Percentiles rank a stretch among this genome's conserved stretches.
phyloP scores from a whole-genome alignment of 2,329 filamentous ascomycete species.

The Diaporthe eres region DNA sequence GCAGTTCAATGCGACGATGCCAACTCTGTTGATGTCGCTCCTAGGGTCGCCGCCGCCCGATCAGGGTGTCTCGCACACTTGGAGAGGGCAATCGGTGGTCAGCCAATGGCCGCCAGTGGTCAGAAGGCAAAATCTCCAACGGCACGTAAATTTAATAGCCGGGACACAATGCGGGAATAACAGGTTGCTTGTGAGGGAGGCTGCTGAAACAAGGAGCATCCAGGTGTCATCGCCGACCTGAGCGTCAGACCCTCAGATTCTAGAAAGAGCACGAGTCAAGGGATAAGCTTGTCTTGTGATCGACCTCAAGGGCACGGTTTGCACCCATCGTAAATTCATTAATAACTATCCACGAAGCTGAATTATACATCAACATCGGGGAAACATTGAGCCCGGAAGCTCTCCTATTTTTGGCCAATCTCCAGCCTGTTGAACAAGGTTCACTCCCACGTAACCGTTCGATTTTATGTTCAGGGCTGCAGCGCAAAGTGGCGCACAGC shows the following conservation, averaged over 20 bases:
- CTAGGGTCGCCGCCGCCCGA: slow-evolving; percentile 21
- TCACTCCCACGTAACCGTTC: background rate
- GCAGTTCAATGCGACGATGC: slow-evolving; percentile 25
- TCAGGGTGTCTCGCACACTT: background rate
- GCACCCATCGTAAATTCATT: slow-evolving; percentile 22
- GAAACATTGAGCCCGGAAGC: background rate
- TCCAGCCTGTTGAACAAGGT: background rate
- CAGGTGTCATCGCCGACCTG: background rate
- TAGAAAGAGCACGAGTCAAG: slow-evolving; percentile 31
- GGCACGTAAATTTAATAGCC: slow-evolving; percentile 1
- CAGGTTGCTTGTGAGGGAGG: background rate
- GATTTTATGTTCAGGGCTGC: slow-evolving; percentile 2
- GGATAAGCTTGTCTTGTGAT: slow-evolving; percentile 16
- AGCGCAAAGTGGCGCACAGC: slow-evolving; percentile 34
- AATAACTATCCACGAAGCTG: slow-evolving; percentile 13
- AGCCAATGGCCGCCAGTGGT: background rate
- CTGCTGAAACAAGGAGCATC: slow-evolving; percentile 11
- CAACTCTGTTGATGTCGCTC: slow-evolving; percentile 30
- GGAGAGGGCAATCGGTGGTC: background rate
- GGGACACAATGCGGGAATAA: slow-evolving; percentile 32
- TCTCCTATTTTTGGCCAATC: background rate
- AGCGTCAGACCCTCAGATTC: slow-evolving; percentile 21
- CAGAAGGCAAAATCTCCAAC: background rate
- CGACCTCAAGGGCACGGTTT: background rate
- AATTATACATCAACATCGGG: slow-evolving; percentile 10